phyloP scores from a whole-genome alignment of 345 rosid species.

The Aegle marmelos region DNA sequence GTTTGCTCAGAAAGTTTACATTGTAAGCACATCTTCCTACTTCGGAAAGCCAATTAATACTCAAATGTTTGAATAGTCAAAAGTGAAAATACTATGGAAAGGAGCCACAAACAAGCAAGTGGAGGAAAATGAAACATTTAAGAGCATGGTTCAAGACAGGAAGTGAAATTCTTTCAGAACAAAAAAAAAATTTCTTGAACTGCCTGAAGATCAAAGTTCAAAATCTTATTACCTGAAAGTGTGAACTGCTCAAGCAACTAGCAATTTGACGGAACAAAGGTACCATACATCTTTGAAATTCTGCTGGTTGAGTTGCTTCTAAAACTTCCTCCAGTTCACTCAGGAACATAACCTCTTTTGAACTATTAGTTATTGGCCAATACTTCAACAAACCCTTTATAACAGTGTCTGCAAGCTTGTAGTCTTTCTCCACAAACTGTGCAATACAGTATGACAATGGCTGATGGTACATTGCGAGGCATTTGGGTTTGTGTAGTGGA shows the following conservation, averaged over 20 bases:
- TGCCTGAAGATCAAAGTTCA: neutral
- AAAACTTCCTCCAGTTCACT: slow-evolving; percentile 70
- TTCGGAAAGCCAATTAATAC: neutral
- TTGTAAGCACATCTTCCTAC: neutral
- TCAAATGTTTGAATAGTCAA: neutral
- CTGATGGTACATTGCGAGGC: slow-evolving; percentile 69
- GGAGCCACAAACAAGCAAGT: neutral
- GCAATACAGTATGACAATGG: slow-evolving; percentile 62
- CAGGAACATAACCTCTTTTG: slow-evolving; percentile 70
- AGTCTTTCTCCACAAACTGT: slow-evolving; percentile 73
- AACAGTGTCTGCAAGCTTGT: slow-evolving; percentile 62
- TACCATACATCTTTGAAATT: slow-evolving; percentile 68
- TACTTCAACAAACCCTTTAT: slow-evolving; percentile 59
- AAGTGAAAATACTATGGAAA: neutral
- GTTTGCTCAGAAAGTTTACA: neutral
- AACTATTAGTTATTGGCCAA: slow-evolving; percentile 71
- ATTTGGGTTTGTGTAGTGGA: slow-evolving; percentile 73
- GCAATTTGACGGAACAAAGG: slow-evolving; percentile 66
- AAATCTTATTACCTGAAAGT: slow-evolving; percentile 60
- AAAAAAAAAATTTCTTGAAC: neutral
- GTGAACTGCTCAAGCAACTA: slow-evolving; percentile 65
- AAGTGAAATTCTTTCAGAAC: neutral
- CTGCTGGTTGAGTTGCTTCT: slow-evolving; percentile 70
- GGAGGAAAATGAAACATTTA: neutral
- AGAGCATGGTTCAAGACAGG: neutral